Evolutionary conservation across 495 filamentous ascomycete species (phyloP), one percentile per base, ranked within the genome.

Genomic region (Lentithecium fluviatile): DNA sequence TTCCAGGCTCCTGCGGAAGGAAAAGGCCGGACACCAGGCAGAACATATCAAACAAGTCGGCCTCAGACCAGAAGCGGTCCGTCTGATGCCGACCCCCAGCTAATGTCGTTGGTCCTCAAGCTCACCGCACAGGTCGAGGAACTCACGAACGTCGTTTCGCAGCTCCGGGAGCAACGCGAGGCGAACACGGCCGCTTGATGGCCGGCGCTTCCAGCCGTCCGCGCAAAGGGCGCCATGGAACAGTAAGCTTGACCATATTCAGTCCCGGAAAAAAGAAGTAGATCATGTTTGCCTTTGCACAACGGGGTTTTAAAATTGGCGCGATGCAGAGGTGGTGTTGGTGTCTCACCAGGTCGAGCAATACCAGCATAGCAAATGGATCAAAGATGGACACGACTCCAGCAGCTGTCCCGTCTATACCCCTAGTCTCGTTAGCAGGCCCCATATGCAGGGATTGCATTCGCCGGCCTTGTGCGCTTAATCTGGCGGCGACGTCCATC

Each of bases 81-180:
- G 8, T 56, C 62, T 17, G 67, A 68, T 29, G 37, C 62, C 26
- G 60, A 65, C 40, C 57, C 64, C 19, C 69, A 68, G 42, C 42
- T 75, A 32, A 63, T 45, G 53, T 53, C 62, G 48, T 56, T 70
- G 59, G 69, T 75, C 20, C 29, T 71, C 37, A 68, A 69, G 52
- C 71, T 75, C 51, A 68, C 59, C 24, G 19, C 56, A 8, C 73
- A 71, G 56, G 70, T 72, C 21, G 66, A 73, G 24, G 45, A 66
- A 46, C 62, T 75, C 25, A 66, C 60, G 23, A 60, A 62, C 12
- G 54, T 70, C 40, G 57, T 74, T 7, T 62, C 60, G 12, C 50
- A 65, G 57, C 62, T 71, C 24, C 69, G 68, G 47, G 51, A 54
- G 47, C 55, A 60, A 37, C 29, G 43, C 17, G 60, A 64, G 47